Evolutionary conservation across 352 stramenopile species (phyloP), one percentile per base, ranked within the genome.

Genomic region (Globisporangium emineosum): DNA sequence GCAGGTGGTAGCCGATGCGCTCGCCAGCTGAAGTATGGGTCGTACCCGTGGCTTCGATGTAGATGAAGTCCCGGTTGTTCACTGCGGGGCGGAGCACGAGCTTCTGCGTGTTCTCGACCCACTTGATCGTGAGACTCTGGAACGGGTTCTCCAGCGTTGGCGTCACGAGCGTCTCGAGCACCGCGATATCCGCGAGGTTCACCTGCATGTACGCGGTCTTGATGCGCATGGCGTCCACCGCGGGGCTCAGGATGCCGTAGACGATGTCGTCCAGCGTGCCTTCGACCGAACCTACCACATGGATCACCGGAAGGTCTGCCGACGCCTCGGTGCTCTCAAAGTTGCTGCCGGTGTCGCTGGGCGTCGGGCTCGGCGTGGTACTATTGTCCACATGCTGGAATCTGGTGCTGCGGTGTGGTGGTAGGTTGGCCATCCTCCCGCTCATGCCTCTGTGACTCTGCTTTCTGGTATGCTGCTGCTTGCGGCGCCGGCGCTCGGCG

Each of bases 151-250:
- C 57, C 25, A 56, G 50, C 7, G 62, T 70, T 7, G 73, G 76
- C 5, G 50, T 45, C 8, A 69, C 50, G 55, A 84, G 37, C 13
- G 73, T 69, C 15, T 67, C 73, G 43, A 84, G 65, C 60, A 84
- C 62, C 66, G 74, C 79, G 45, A 77, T 71, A 57, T 84, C 73
- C 21, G 62, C 63, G 17, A 84, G 61, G 19, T 69, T 69, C 30
- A 87, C 72, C 51, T 71, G 50, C 52, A 73, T 63, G 64, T 78
- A 81, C 27, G 68, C 70, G 23, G 73, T 70, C 37, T 79, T 77
- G 61, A 73, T 59, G 13, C 68, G 70, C 70, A 81, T 76, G 27
- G 59, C 66, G n/a, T 71, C 72, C 19, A 73, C 53, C 17, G 62
- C 73, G 29, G 70, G 71, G 35, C 60, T 72, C 13, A 73, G 30